Base-by-base conservation (phyloP, 768 basidiomycete species). In the Clavulina sp. region DNA sequence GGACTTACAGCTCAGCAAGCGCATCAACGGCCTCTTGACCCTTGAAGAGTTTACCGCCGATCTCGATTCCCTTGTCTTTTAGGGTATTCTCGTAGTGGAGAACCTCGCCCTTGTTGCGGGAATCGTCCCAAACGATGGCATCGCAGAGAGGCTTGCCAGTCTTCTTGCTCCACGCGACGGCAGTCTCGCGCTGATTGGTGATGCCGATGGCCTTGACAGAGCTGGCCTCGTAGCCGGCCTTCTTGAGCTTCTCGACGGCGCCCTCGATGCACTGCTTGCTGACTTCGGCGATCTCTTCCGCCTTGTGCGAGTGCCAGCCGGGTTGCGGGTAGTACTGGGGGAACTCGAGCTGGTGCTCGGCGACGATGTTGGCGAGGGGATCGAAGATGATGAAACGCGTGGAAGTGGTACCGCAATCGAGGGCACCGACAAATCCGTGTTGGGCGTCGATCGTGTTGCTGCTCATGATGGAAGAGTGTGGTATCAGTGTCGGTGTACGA, bases 361-460 rank as follows among this genome's bases (percentile, higher is more conserved):
- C 83, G 52, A 96, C 68, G 59, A 95, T 84, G 60, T 89, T 74
- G 24, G 92, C 91, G 60, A 83, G 67, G 60, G 80, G 70, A 70
- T 95, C 80, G 61, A 95, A 93, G 53, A 95, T 67, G 59, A 95
- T 88, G 66, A 92, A 93, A 48, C 91, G 78, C 21, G 86, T 83
- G 13, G 88, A 91, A 88, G 91, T 95, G 47, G 91, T 95, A 36
- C 91, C 91, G 61, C 91, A 93, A 65, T 95, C 91, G 54, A 95
- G 71, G 48, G 87, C 86, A 51, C 87, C 91, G 41, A 95, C 80
- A 64, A 93, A 89, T 62, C 89, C 80, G n/a, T n/a, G n/a, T n/a
- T n/a, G n/a, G 54, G n/a, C n/a, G n/a, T n/a, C n/a, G n/a, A n/a
- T n/a, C n/a, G n/a, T n/a, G n/a, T n/a, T n/a, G n/a, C n/a, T n/a